phyloP scores from a whole-genome alignment of 768 basidiomycete genomes.

The Psilocybe cyanescens region DNA sequence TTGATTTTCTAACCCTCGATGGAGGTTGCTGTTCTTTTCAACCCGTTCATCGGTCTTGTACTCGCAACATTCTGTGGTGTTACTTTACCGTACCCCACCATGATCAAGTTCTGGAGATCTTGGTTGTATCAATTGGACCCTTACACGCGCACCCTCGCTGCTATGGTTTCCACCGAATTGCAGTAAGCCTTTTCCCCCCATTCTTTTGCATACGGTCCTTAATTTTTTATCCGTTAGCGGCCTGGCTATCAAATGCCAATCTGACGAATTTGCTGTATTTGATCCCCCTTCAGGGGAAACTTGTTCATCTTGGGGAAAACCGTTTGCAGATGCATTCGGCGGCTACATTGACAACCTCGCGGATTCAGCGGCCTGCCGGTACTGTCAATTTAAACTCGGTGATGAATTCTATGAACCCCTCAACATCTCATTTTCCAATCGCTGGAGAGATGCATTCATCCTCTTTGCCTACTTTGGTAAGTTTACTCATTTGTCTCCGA shows the following conservation, averaged over 20 bases:
- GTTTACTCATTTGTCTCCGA: constrained; percentile 20
- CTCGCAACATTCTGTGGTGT: constrained; percentile 82
- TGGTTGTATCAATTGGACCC: constrained; percentile 80
- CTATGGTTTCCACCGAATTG: constrained; percentile 80
- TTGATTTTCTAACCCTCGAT: constrained; percentile 21
- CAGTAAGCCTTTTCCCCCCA: constrained; percentile 44
- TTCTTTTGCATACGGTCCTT: background rate
- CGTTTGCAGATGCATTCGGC: constrained; percentile 62
- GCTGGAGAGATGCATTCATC: constrained; percentile 75
- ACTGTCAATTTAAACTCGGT: constrained; percentile 71
- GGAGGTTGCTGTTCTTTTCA: constrained; percentile 75
- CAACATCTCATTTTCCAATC: constrained; percentile 61
- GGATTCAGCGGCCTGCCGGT: constrained; percentile 65
- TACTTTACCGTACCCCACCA: constrained; percentile 67
- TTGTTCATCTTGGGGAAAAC: constrained; percentile 69
- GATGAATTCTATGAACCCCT: constrained; percentile 73
- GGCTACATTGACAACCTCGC: constrained; percentile 77
- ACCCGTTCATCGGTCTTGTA: constrained; percentile 71
- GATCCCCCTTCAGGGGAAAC: constrained; percentile 76
- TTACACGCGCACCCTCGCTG: constrained; percentile 69
- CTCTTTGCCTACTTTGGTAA: constrained; percentile 63
- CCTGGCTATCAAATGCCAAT: constrained; percentile 62
- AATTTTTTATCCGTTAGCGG: constrained; percentile 43
- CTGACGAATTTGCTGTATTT: constrained; percentile 74
- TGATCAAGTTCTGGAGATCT: constrained; percentile 71